Percentiles rank a stretch among this genome's conserved stretches.
Conservation (phyloP, 2,329 filamentous ascomycete species). For the Cladobotryum protrusum region DNA sequence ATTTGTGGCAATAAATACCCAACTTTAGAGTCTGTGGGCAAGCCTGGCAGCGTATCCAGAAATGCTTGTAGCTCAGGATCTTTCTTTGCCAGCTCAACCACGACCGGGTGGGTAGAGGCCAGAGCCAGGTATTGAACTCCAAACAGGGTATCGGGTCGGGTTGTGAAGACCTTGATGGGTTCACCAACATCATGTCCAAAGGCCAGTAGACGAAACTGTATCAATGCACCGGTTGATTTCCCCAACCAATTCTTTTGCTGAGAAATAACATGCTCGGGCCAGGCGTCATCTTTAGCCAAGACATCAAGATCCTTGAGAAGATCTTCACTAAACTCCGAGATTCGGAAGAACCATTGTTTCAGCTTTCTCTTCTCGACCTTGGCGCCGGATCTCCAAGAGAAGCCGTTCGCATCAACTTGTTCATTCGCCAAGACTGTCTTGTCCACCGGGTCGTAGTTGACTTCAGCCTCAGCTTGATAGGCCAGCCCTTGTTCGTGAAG, state of each 20-base stretch:
- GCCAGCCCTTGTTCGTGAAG: conserved; percentile 69
- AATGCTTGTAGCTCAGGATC: conserved; percentile 62
- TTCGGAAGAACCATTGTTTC: conserved; percentile 87
- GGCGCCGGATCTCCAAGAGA: conserved; percentile 81
- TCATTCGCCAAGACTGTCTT: conserved; percentile 88
- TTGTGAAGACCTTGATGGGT: conserved; percentile 71
- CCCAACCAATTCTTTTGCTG: conserved; percentile 90
- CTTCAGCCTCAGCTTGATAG: conserved; percentile 75
- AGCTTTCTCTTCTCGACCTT: conserved; percentile 72
- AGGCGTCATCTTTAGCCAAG: conserved; percentile 56
- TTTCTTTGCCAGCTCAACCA: conserved; percentile 51
- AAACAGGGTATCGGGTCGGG: conserved; percentile 78
- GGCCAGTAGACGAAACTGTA: conserved; percentile 60
- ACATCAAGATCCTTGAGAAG: conserved; percentile 65
- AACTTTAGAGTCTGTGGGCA: conserved; percentile 51
- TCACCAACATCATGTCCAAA: conserved; percentile 34
- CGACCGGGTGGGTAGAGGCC: conserved; percentile 65
- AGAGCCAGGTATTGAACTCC: conserved; percentile 81
- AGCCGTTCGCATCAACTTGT: conserved; percentile 81
- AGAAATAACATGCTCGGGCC: conserved; percentile 75
- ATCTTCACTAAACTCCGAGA: conserved; percentile 69
- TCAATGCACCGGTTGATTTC: conserved; percentile 64
- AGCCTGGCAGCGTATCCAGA: conserved; percentile 53
- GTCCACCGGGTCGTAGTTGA: conserved; percentile 88
- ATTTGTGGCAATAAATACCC: conserved; percentile 63